Conservation (phyloP, 176 grass and related monocot genomes). For the Alopecurus myosuroides region DNA sequence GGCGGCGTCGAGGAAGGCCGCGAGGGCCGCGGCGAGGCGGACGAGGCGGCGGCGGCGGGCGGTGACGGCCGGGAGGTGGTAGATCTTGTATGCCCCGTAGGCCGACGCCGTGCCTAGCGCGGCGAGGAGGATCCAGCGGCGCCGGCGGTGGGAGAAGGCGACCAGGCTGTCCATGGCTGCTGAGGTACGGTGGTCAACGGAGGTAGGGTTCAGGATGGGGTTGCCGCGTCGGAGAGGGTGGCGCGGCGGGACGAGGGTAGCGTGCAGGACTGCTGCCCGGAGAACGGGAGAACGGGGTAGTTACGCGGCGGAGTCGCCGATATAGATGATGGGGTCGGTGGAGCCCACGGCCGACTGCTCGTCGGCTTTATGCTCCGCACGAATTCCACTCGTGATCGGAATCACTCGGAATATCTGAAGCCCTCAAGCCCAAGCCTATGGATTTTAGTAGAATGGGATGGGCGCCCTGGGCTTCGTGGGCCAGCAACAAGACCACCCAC, state of each 20-base stretch:
- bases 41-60: slow-evolving; percentile 46
- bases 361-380: not conserved
- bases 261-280: slow-evolving; percentile 13
- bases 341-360: not conserved
- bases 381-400: not conserved
- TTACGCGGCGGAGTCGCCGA: slow-evolving; percentile 2
- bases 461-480: too few species aligned
- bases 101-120: slow-evolving; percentile 27
- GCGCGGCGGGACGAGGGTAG: not conserved
- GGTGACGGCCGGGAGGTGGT: slow-evolving; percentile 70
- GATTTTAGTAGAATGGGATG: too few species aligned
- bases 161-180: slow-evolving; percentile 37
- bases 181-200: not conserved
- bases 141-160: slow-evolving; percentile 44
- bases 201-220: slow-evolving; percentile 14
- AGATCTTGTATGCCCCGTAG: slow-evolving; percentile 73
- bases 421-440: too few species aligned
- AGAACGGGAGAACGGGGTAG: not conserved
- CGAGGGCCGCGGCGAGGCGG: slow-evolving; percentile 46
- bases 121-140: slow-evolving; percentile 48
- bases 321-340: not conserved
- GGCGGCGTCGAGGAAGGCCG: slow-evolving; percentile 54
- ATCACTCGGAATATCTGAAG: too few species aligned
- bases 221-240: not conserved
- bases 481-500: too few species aligned